These are phyloP conservation scores for Diplodia scrobiculata DNA, from an alignment of 2,329 filamentous ascomycete genomes.

Conservation along the genomic window DNA sequence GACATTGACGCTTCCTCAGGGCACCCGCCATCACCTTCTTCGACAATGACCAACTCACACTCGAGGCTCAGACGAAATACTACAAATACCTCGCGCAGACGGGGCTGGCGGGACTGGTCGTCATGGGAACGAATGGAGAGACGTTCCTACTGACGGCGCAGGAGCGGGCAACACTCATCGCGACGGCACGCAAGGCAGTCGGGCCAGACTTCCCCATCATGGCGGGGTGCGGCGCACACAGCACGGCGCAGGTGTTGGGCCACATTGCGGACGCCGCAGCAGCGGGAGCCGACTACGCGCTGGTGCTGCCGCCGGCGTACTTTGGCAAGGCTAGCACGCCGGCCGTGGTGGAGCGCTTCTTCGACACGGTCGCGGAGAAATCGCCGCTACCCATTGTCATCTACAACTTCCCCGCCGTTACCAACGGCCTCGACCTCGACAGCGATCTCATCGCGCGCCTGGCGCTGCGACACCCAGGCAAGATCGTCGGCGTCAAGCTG, in stretches of 20 bases:
- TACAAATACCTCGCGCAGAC: slow-evolving; percentile 49
- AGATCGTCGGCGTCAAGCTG: slow-evolving; percentile 70
- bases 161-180: slow-evolving; percentile 47
- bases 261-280: slow-evolving; percentile 47
- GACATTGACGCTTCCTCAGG: slow-evolving; percentile 6
- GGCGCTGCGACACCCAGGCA: slow-evolving; percentile 55
- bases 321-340: slow-evolving; percentile 50
- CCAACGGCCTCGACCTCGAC: slow-evolving; percentile 67
- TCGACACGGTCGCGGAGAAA: slow-evolving; percentile 57
- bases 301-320: slow-evolving; percentile 51
- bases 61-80: slow-evolving; percentile 48
- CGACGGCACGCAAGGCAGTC: slow-evolving; percentile 48
- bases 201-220: slow-evolving; percentile 49
- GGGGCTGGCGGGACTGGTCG: slow-evolving; percentile 50
- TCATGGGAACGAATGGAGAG: slow-evolving; percentile 53
- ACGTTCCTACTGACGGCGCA: slow-evolving; percentile 51
- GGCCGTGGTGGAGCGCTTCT: slow-evolving; percentile 48
- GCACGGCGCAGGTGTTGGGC: slow-evolving; percentile 49
- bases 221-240: slow-evolving; percentile 49
- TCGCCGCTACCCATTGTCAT: slow-evolving; percentile 66
- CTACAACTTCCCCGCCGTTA: slow-evolving; percentile 72
- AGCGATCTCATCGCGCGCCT: slow-evolving; percentile 65
- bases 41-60: slow-evolving; percentile 47
- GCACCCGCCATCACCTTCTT: slow-evolving; percentile 52
- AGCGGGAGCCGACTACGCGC: slow-evolving; percentile 49